Evolutionary conservation across 78 protist genomes (phyloP).

Genomic region (Emiliania huxleyi): DNA sequence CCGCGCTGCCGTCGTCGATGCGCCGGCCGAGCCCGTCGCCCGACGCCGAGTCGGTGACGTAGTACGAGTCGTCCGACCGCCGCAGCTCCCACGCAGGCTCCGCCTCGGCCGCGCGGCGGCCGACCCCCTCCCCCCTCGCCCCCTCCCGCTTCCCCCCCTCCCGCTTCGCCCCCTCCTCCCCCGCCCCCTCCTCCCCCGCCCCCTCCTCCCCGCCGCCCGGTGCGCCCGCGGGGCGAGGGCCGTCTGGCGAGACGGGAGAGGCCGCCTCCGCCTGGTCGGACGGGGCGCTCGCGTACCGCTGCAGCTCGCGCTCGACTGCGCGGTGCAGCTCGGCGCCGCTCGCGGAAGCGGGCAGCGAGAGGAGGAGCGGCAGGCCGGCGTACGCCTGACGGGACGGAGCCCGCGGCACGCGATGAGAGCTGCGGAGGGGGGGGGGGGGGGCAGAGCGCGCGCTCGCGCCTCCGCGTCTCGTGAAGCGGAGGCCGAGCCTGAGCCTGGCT

Average conservation of each 20-base stretch:
- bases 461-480: no score
- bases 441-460: no score
- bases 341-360: neutral
- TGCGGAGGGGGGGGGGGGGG: no score
- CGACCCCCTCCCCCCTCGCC: neutral
- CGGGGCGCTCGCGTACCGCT: neutral
- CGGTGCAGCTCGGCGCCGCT: neutral
- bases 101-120: neutral
- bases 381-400: no score
- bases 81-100: neutral
- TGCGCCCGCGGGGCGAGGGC: neutral
- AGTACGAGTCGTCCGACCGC: neutral
- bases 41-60: neutral
- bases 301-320: neutral
- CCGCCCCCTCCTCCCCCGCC: neutral
- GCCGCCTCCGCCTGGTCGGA: neutral
- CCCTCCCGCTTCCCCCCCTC: neutral
- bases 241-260: neutral
- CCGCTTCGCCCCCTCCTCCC: neutral
- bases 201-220: neutral
- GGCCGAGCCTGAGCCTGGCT: no score
- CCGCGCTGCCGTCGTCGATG: neutral
- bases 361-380: neutral
- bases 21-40: neutral
- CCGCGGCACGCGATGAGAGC: no score